These are phyloP conservation scores for Wickerhamomyces sp. DNA, from an alignment of 1,139 yeast genomes.

Conservation along the genomic window DNA sequence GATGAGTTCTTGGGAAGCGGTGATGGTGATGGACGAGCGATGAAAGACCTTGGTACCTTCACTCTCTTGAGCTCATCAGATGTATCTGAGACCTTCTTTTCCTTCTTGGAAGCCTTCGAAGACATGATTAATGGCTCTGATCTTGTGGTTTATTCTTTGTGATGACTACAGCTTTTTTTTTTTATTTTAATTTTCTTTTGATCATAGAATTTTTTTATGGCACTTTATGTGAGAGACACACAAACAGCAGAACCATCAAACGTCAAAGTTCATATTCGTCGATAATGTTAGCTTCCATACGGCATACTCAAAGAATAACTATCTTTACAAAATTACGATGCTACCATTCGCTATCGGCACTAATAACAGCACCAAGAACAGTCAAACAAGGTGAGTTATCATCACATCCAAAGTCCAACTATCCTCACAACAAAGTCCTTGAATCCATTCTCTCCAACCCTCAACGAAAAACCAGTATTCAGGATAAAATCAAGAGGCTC, in stretches of 20 bases:
- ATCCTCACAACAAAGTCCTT: not conserved
- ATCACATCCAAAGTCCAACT: not conserved
- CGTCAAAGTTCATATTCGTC: too few species aligned
- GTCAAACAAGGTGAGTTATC: not conserved
- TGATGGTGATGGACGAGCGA: constrained; percentile 51
- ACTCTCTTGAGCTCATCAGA: constrained; percentile 7
- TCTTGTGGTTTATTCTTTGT: not conserved
- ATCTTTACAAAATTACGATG: too few species aligned
- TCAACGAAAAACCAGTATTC: not conserved
- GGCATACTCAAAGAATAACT: too few species aligned
- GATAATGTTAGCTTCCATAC: too few species aligned
- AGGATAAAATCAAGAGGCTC: not conserved
- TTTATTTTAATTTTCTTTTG: not conserved
- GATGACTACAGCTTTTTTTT: not conserved
- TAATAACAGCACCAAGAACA: not conserved
- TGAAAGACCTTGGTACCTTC: constrained; percentile 37
- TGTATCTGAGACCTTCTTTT: not conserved
- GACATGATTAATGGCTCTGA: not conserved
- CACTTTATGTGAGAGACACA: not conserved
- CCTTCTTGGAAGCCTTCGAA: not conserved
- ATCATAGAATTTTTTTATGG: not conserved
- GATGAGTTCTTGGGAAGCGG: constrained; percentile 31
- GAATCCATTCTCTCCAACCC: not conserved
- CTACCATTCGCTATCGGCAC: not conserved
- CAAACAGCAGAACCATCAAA: too few species aligned